phyloP scores from a whole-genome alignment of 768 basidiomycete species.

The Calocera cornea region DNA sequence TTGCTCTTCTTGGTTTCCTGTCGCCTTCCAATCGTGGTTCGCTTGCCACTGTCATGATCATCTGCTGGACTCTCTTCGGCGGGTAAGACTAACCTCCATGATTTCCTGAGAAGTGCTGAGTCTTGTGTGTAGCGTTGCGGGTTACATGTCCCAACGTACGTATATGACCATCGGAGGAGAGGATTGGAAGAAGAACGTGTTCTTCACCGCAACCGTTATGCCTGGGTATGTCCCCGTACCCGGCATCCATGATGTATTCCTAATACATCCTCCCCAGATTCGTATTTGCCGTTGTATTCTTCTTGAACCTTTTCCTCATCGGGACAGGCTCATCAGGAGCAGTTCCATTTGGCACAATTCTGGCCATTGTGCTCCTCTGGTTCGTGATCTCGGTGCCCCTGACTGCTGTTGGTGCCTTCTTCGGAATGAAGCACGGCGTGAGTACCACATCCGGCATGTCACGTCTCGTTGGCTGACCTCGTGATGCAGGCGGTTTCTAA shows the following conservation, averaged over 20 bases:
- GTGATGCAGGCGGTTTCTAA: slow-evolving; percentile 47
- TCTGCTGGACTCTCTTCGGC: slow-evolving; percentile 90
- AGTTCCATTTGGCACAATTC: slow-evolving; percentile 88
- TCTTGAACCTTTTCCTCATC: slow-evolving; percentile 84
- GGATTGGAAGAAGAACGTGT: slow-evolving; percentile 66
- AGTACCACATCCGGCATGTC: slow-evolving; percentile 17
- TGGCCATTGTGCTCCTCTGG: slow-evolving; percentile 75
- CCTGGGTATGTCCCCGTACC: slow-evolving; percentile 50
- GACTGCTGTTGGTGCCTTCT: slow-evolving; percentile 72
- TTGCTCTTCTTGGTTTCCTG: slow-evolving; percentile 83
- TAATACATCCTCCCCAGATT: slow-evolving; percentile 32
- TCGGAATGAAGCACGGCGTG: slow-evolving; percentile 78
- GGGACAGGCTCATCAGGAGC: slow-evolving; percentile 81
- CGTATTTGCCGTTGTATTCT: slow-evolving; percentile 72
- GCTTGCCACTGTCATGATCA: slow-evolving; percentile 84
- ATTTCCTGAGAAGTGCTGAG: neutral
- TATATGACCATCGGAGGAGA: slow-evolving; percentile 70
- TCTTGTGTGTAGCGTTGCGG: slow-evolving; percentile 48
- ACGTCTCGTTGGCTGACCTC: neutral
- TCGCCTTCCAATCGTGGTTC: slow-evolving; percentile 93
- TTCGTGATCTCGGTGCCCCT: slow-evolving; percentile 89
- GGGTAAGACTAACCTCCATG: slow-evolving; percentile 33
- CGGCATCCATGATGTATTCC: neutral
- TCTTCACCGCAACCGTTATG: slow-evolving; percentile 75
- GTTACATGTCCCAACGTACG: slow-evolving; percentile 73